Percentiles rank a stretch among this genome's conserved stretches.
Conservation (phyloP, 805 yeast genomes). For the Saccharomyces eubayanus region DNA sequence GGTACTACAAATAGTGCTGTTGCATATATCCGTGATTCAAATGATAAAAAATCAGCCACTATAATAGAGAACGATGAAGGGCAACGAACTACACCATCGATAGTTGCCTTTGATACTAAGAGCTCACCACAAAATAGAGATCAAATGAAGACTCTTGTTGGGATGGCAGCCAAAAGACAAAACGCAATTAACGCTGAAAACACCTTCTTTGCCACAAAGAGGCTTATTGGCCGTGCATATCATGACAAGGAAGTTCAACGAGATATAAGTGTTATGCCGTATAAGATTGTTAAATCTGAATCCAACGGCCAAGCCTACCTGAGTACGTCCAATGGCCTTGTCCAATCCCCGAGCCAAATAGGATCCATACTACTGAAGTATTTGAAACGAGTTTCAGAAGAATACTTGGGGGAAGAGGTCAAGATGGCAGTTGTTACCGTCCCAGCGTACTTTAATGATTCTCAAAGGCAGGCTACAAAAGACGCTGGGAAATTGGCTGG, state of each 20-base stretch:
- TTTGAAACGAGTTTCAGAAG: conserved; percentile 60
- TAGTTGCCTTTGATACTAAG: conserved; percentile 53
- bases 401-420: conserved; percentile 43
- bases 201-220: conserved; percentile 74
- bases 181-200: conserved; percentile 66
- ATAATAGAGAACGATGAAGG: conserved; percentile 71
- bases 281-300: conserved; percentile 45
- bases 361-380: conserved; percentile 57
- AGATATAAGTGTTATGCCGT: conserved; percentile 57
- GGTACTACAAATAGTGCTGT: conserved; percentile 87
- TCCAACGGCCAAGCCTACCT: conserved; percentile 67
- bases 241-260: conserved; percentile 62
- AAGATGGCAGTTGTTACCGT: conserved; percentile 76
- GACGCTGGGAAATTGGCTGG: conserved; percentile 73
- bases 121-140: conserved; percentile 1
- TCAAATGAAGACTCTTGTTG: conserved; percentile 43
- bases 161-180: conserved; percentile 69
- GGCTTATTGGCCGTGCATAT: conserved; percentile 68
- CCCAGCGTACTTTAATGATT: conserved; percentile 77
- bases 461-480: conserved; percentile 79
- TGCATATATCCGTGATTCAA: conserved; percentile 38
- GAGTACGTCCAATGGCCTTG: conserved; percentile 31
- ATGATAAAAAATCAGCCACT: conserved; percentile 53
- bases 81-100: conserved; percentile 69
- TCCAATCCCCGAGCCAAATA: conserved; percentile 61